Evolutionary conservation across 2,329 filamentous ascomycete species (phyloP).

Genomic region (Sodiomyces alkalinus): DNA sequence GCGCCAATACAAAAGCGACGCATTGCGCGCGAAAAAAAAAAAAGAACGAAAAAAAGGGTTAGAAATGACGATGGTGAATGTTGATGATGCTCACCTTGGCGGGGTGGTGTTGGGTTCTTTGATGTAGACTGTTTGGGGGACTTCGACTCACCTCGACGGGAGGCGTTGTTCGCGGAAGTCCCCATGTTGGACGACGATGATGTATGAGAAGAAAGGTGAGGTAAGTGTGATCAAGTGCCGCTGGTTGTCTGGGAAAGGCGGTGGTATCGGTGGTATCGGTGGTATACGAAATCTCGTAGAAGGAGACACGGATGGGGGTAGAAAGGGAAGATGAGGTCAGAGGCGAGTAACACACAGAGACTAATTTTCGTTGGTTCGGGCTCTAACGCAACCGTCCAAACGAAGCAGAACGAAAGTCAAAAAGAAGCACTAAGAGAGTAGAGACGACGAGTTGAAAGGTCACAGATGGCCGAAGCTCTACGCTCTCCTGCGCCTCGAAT

Average conservation of each 20-base stretch:
- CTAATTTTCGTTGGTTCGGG: not conserved
- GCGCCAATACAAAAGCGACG: too few relatives aligned
- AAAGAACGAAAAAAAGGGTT: too few relatives aligned
- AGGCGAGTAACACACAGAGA: slow-evolving; percentile 12
- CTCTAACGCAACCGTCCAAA: slow-evolving; percentile 3
- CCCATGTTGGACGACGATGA: slow-evolving; percentile 34
- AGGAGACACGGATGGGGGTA: slow-evolving; percentile 10
- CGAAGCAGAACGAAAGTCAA: not conserved
- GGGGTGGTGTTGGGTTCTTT: slow-evolving; percentile 22
- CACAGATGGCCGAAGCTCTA: too few relatives aligned
- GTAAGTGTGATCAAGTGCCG: too few relatives aligned
- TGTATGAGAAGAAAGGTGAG: too few relatives aligned
- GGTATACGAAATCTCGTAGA: slow-evolving; percentile 13
- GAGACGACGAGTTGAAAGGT: too few relatives aligned
- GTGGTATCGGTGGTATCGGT: too few relatives aligned
- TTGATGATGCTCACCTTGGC: slow-evolving; percentile 24
- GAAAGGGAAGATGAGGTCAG: slow-evolving; percentile 22
- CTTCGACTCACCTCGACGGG: slow-evolving; percentile 27
- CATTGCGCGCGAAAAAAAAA: too few relatives aligned
- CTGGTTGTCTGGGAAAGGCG: too few relatives aligned
- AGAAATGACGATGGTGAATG: slow-evolving; percentile 9
- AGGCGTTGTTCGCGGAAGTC: slow-evolving; percentile 24
- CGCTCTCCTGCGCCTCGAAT: too few relatives aligned
- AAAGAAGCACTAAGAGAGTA: not conserved
- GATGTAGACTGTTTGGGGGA: slow-evolving; percentile 26